Evolutionary conservation across 495 filamentous ascomycete species (phyloP).

Genomic region (Podospora pseudocomata): DNA sequence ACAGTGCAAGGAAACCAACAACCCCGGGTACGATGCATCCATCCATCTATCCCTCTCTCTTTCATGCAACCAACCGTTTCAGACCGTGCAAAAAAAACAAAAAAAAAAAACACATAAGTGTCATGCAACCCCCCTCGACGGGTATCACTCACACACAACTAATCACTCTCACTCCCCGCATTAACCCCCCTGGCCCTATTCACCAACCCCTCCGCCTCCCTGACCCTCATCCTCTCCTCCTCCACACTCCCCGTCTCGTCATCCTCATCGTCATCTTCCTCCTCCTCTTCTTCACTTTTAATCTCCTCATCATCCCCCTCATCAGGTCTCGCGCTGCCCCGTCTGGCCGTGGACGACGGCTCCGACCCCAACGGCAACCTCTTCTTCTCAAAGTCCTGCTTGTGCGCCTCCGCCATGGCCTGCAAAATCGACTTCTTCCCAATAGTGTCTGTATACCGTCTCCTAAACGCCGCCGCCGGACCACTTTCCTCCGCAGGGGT

Average conservation of each 20-base stretch:
- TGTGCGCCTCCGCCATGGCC: slow-evolving; percentile 70
- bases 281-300: slow-evolving; percentile 23
- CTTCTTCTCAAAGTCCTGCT: slow-evolving; percentile 82
- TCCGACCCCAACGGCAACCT: slow-evolving; percentile 40
- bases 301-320: slow-evolving; percentile 8
- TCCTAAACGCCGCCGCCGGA: slow-evolving; percentile 30
- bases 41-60: background rate
- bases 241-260: slow-evolving; percentile 27
- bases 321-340: slow-evolving; percentile 20
- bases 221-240: slow-evolving; percentile 18
- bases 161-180: background rate
- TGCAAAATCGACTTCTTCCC: slow-evolving; percentile 52
- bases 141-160: background rate
- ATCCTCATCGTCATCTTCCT: slow-evolving; percentile 26
- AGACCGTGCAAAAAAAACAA: too few species aligned
- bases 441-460: slow-evolving; percentile 26
- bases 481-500: background rate
- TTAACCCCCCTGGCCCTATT: background rate
- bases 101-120: background rate
- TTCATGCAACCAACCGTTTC: background rate
- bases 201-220: slow-evolving; percentile 3
- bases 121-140: background rate
- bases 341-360: slow-evolving; percentile 14
- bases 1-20: background rate
- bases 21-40: background rate